Percentiles rank a stretch among this genome's conserved stretches.
phyloP scores from a whole-genome alignment of 495 filamentous ascomycete genomes.

The Articulospora tetracladia region DNA sequence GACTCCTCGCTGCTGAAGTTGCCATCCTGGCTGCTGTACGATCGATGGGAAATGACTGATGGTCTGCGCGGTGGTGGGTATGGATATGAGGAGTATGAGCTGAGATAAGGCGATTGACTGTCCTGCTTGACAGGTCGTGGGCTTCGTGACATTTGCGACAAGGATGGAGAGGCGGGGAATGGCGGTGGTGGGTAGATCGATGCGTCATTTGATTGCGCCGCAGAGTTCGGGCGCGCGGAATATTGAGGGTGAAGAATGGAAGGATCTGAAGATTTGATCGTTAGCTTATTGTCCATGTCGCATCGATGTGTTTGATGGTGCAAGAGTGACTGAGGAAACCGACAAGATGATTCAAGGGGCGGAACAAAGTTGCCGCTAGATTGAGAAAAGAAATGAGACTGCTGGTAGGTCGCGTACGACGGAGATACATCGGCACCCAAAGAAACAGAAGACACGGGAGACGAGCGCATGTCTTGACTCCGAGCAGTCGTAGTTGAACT shows the following conservation, averaged over 20 bases:
- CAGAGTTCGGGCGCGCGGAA: constrained; percentile 20
- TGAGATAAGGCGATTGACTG: constrained; percentile 27
- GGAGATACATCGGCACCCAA: constrained; percentile 15
- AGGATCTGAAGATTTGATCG: constrained; percentile 15
- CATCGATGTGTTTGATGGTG: constrained; percentile 10
- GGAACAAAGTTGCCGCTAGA: constrained; percentile 57
- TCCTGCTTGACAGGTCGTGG: constrained; percentile 22
- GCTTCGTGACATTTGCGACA: constrained; percentile 25
- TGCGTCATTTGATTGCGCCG: constrained; percentile 15
- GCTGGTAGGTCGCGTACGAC: constrained; percentile 23
- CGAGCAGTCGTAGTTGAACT: constrained; percentile 17
- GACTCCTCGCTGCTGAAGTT: constrained; percentile 55
- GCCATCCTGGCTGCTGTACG: constrained; percentile 22
- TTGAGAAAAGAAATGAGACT: constrained; percentile 51
- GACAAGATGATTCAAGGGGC: constrained; percentile 59
- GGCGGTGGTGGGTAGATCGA: constrained; percentile 22
- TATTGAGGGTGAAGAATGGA: constrained; percentile 29
- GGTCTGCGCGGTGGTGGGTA: constrained; percentile 23
- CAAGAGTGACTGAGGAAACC: constrained; percentile 46
- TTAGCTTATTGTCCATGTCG: constrained; percentile 13
- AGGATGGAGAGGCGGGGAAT: constrained; percentile 25
- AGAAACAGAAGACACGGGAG: constrained; percentile 15
- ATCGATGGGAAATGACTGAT: constrained; percentile 20
- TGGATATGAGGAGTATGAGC: constrained; percentile 25
- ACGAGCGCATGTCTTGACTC: constrained; percentile 17